Evolutionary conservation across 2,329 filamentous ascomycete genomes (phyloP), one percentile per base, ranked within the genome.

Genomic region (Dactylonectria macrodidyma): DNA sequence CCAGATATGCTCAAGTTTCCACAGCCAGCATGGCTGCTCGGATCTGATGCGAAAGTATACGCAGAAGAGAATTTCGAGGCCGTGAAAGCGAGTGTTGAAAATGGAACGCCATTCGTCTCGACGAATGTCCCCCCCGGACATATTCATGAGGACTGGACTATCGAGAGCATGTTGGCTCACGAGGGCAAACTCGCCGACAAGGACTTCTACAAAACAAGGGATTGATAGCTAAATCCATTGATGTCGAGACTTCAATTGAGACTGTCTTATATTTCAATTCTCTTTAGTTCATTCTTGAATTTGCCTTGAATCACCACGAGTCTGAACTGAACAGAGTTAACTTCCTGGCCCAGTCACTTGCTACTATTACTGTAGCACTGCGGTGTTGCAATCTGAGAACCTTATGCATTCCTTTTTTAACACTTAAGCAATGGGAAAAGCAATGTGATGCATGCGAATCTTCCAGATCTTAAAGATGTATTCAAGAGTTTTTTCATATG

Each of bases 131-230:
- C 57, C 2, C 22, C 30, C 1, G 57, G 57, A 14, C 57, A 59
- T n/a, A 33, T 59, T 12, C 57, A 59, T 7, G 38, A 59, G 22
- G 57, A 59, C 22, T 59, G 57, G 57, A 51, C 57, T 2, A 59
- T 59, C 41, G 57, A 59, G 6, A 51, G n/a, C n/a, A 59, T 59
- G 57, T 41, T 59, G 46, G 22, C 38, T 5, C 44, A 59, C 30
- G 57, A 59, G 19, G 57, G 57, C 2, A 59, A 59, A 16, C 47
- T 38, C 8, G 57, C 24, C 5, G 57, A 51, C 10, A 47, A 10
- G 11, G 33, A 59, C 2, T 59, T 59, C n/a, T 59, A 59, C 22
- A 46, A 59, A 33, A 51, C 57, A 3, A 16, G 57, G 14, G 44
- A 41, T 3, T 59, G 46, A 59, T 41, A 16, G 11, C 8, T 9